Base-by-base conservation (phyloP, 345 rosid species). In the Populus alba region DNA sequence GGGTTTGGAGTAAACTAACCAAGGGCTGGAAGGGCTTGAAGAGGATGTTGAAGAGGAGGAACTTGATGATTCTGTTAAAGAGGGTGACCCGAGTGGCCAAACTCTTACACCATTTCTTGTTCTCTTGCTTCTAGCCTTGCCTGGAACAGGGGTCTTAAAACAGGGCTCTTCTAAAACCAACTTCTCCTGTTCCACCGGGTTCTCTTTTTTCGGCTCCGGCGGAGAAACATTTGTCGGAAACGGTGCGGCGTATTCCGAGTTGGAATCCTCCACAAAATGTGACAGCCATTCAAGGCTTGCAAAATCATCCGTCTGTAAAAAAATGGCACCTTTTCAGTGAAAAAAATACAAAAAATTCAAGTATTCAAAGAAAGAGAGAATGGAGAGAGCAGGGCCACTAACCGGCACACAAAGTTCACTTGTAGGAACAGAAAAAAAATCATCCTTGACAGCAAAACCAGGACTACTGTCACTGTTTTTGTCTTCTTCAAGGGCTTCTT, bases 111-210 rank as follows among this genome's bases (percentile, higher is more conserved):
- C 91, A 35, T 87, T 87, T 67, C 97, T 86, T 9, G 85, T 15
- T 9, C 99, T 92, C 74, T 92, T 92, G 93, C 92, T 94, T 75
- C 98, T 89, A 29, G 97, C 88, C 82, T 91, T 96, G 39, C 90
- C 97, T 8, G 89, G 94, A 70, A 91, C 88, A 38, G 87, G 89
- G 51, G 89, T 82, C 49, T 77, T 80, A 41, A 90, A 86, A 79
- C 78, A 82, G 7, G 77, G 75, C 61, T 59, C 76, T 39, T 66
- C 63, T 27, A 61, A 29, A 8, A 35, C 78, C 35, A 81, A 73
- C 25, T 47, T 68, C 39, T 73, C 83, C 70, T 85, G 86, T 53
- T 77, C 83, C 15, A 75, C 68, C 53, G 70, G 76, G 75, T 71
- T 80, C 12, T 68, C 75, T 29, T 75, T 70, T 15, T 79, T 77